These are phyloP conservation scores for Emergomyces pasteurianus DNA, from an alignment of 2,329 filamentous ascomycete species.

Conservation along the genomic window DNA sequence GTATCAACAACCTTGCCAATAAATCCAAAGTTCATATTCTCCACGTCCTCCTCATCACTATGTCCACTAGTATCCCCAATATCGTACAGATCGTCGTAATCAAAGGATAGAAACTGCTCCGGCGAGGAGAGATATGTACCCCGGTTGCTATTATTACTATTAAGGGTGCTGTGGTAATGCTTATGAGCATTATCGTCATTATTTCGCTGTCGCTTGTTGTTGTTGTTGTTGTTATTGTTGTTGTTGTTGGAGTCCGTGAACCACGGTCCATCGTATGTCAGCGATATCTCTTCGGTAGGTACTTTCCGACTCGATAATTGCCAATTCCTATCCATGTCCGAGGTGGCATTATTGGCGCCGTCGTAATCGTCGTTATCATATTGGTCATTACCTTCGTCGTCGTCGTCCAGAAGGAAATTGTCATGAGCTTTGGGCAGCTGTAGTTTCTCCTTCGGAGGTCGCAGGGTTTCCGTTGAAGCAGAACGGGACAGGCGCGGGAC, in stretches of 20 bases:
- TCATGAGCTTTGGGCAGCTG: not conserved
- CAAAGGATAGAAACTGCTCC: constrained; percentile 8
- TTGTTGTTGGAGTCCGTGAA: constrained; percentile 21
- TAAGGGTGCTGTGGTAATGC: not conserved
- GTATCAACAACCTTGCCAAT: constrained; percentile 12
- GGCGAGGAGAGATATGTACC: constrained; percentile 5
- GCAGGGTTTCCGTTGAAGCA: constrained; percentile 7
- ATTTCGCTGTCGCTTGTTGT: not conserved
- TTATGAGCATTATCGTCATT: not conserved
- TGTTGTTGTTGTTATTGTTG: not conserved
- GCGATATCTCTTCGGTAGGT: not conserved
- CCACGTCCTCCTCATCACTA: not conserved
- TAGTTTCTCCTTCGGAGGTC: not conserved
- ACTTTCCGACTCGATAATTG: not conserved
- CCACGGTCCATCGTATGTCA: not conserved
- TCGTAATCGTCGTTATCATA: not conserved
- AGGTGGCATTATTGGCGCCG: not conserved
- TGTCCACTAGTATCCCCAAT: not conserved
- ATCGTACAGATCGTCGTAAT: constrained; percentile 3
- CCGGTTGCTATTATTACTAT: not conserved
- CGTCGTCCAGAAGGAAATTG: constrained; percentile 6
- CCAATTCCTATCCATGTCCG: constrained; percentile 4
- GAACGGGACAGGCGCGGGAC: constrained; percentile 3
- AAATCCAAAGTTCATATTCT: constrained; percentile 5
- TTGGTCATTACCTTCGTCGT: constrained; percentile 2